phyloP scores from a whole-genome alignment of 78 protist species.

The Protostelium mycophagum region DNA sequence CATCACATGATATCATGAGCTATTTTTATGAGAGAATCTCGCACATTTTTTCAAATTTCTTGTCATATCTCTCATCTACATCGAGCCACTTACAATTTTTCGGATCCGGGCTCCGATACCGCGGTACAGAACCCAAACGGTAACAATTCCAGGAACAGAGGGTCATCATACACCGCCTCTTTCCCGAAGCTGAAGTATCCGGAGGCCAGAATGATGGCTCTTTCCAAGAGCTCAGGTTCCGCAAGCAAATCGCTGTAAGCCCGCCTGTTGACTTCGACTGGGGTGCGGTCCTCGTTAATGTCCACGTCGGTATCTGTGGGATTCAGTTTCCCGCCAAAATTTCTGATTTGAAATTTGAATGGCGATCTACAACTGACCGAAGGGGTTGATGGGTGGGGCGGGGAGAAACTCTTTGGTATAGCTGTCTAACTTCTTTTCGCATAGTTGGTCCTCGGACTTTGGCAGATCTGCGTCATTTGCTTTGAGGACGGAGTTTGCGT shows the following conservation, averaged over 20 bases:
- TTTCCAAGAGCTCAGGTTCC: neutral
- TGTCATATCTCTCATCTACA: no score
- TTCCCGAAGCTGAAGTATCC: neutral
- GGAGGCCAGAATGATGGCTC: neutral
- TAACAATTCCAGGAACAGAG: neutral
- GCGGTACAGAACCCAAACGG: neutral
- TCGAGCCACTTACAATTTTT: neutral
- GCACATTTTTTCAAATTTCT: no score
- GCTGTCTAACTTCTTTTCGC: neutral
- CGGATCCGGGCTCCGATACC: neutral
- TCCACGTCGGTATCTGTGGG: no score
- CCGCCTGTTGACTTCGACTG: no score
- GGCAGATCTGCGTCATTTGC: no score
- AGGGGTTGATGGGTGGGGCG: no score
- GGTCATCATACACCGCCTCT: neutral
- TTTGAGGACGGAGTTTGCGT: neutral
- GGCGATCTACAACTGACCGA: no score
- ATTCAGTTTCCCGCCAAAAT: no score
- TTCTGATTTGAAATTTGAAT: no score
- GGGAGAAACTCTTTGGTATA: neutral
- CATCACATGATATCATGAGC: neutral
- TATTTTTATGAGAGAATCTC: no score
- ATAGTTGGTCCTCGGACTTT: neutral
- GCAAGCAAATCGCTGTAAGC: neutral
- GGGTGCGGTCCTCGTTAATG: no score